Conservation (phyloP, 768 basidiomycete species). For the Mycena galericulata region DNA sequence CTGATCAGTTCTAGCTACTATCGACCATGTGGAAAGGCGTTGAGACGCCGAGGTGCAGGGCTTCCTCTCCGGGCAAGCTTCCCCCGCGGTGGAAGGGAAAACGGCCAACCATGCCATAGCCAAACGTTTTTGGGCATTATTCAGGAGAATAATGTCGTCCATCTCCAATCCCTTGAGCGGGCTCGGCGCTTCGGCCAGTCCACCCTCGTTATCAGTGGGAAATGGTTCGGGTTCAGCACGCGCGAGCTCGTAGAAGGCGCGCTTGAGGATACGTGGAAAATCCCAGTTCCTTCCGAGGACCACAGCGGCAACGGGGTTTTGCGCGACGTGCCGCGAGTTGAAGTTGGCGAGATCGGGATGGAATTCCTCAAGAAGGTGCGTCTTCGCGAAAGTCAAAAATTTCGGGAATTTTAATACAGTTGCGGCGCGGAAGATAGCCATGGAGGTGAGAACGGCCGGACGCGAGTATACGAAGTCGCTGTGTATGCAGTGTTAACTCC, state of each 20-base stretch:
- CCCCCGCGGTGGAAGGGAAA: not conserved
- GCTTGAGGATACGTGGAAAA: conserved; percentile 45
- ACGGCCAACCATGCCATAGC: conserved; percentile 22
- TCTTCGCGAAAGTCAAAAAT: conserved; percentile 41
- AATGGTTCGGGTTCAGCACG: not conserved
- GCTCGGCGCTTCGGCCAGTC: not conserved
- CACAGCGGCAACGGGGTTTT: conserved; percentile 47
- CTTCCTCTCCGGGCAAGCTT: not conserved
- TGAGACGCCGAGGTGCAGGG: not conserved
- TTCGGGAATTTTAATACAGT: conserved; percentile 43
- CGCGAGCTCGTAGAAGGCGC: conserved; percentile 56
- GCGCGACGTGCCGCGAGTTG: conserved; percentile 17
- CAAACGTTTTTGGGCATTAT: conserved; percentile 29
- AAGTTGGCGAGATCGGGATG: conserved; percentile 37
- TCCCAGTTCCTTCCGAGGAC: conserved; percentile 44
- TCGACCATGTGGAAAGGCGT: not conserved
- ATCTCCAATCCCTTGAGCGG: not conserved
- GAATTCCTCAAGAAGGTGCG: conserved; percentile 45
- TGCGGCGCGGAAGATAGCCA: conserved; percentile 48
- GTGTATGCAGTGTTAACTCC: not conserved
- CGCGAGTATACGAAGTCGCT: conserved; percentile 37
- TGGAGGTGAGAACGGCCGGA: conserved; percentile 43
- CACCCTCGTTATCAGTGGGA: not conserved
- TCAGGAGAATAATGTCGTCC: conserved; percentile 20
- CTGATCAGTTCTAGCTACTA: not conserved